Evolutionary conservation across 75 land plant genomes (phyloP), one percentile per base, ranked within the genome.

Genomic region (Azolla pinnata): DNA sequence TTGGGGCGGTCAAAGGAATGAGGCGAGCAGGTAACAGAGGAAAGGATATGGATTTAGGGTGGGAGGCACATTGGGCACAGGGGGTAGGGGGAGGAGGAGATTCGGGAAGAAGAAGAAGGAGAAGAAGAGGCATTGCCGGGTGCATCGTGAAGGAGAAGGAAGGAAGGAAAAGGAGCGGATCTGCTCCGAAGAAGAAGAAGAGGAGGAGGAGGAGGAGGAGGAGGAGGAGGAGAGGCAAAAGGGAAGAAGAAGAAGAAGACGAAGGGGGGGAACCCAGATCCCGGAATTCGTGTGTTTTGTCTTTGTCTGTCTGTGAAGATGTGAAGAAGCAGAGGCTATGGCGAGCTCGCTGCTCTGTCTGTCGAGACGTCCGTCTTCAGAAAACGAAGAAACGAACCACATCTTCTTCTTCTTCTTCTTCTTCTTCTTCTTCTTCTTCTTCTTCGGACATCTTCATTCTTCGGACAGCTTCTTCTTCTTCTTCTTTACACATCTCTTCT

Each of bases 81-180:
- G 49, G 2, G 2, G 49, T 18, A 46, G 49, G 23, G 21, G n/a
- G 49, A 14, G 14, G 17, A 46, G 49, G 17, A 46, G n/a, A 23
- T 2, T 3, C 17, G 14, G 49, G 49, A 18, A 3, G 2, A 23
- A 46, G 2, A 2, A 46, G 49, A 3, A 46, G 2, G 2, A 2
- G 49, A 14, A 46, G 49, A 3, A 46, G 49, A 17, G 14, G 14
- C 42, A 18, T 23, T 4, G 49, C 2, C 4, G 4, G 49, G 49
- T 18, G 2, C 23, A 18, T 18, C 23, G 21, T 3, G 49, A 46
- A 14, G 49, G 17, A 4, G 17, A 3, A 46, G 49, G 10, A 17
- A 46, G 21, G 49, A 46, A 2, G 49, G 49, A 23, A 46, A 18
- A 46, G n/a, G 49, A 17, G 17, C 49, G n/a, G 49, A 46, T 46